Conservation (phyloP, 2,329 filamentous ascomycete species). For the Neofusicoccum sp. region DNA sequence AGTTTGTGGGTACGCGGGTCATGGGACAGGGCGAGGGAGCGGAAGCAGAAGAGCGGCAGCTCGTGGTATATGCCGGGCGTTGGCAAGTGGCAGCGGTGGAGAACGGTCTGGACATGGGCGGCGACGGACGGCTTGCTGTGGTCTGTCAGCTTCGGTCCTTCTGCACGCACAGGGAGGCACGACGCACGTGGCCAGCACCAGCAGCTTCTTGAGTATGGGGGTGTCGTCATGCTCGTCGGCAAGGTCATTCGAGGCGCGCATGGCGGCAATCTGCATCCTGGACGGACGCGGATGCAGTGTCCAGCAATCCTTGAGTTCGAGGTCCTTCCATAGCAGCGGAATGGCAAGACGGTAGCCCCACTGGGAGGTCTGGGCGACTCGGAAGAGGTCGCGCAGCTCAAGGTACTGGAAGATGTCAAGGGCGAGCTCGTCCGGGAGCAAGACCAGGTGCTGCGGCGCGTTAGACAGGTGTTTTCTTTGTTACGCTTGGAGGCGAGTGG, state of each 20-base stretch:
- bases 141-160: constrained; percentile 22
- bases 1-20: constrained; percentile 45
- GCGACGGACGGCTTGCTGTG: constrained; percentile 44
- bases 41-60: constrained; percentile 44
- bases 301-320: constrained; percentile 45
- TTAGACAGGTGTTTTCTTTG: not conserved
- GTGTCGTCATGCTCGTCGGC: constrained; percentile 44
- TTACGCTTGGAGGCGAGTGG: not conserved
- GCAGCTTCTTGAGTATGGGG: constrained; percentile 46
- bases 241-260: not conserved
- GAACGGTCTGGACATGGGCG: constrained; percentile 45
- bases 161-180: not conserved
- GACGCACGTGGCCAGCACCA: constrained; percentile 43
- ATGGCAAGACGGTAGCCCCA: constrained; percentile 40
- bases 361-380: constrained; percentile 38
- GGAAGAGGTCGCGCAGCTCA: constrained; percentile 32
- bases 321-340: constrained; percentile 44
- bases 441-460: not conserved
- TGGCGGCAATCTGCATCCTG: constrained; percentile 21
- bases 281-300: constrained; percentile 29
- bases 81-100: constrained; percentile 51
- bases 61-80: constrained; percentile 49
- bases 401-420: constrained; percentile 43
- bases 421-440: constrained; percentile 46
- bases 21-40: constrained; percentile 41